Evolutionary conservation across 2,329 filamentous ascomycete genomes (phyloP).

Genomic region (Arthrocladium fulminans): DNA sequence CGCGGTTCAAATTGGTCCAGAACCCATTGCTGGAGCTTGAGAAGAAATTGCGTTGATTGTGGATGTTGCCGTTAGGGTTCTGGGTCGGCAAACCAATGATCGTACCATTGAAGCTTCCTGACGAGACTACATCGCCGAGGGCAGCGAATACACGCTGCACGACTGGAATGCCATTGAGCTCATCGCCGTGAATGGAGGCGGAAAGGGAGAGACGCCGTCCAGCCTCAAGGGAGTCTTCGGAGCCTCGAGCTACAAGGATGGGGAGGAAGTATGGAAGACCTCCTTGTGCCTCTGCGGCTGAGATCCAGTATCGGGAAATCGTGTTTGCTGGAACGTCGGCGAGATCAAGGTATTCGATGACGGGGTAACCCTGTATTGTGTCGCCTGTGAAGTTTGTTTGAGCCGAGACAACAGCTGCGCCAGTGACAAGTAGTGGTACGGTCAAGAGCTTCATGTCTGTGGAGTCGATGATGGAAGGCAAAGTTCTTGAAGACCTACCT

Average conservation of each 20-base stretch:
- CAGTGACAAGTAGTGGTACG: background rate
- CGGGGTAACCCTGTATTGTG: constrained; percentile 7
- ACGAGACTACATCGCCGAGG: constrained; percentile 3
- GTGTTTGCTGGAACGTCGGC: constrained; percentile 9
- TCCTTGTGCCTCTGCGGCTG: constrained; percentile 6
- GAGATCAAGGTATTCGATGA: constrained; percentile 10
- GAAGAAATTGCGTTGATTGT: constrained; percentile 9
- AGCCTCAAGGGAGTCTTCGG: constrained; percentile 3
- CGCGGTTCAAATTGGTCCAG: constrained; percentile 8
- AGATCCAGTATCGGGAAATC: constrained; percentile 9
- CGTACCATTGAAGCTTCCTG: constrained; percentile 4
- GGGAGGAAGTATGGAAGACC: constrained; percentile 11
- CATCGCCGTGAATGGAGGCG: constrained; percentile 10
- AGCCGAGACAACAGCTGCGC: background rate
- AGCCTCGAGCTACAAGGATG: constrained; percentile 9
- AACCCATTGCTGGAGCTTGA: constrained; percentile 5
- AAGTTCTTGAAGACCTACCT: no score
- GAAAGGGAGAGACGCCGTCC: constrained; percentile 9
- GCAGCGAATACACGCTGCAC: constrained; percentile 8
- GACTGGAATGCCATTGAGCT: constrained; percentile 11
- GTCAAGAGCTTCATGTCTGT: background rate
- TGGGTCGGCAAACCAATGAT: constrained; percentile 1
- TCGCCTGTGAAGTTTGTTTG: constrained; percentile 10
- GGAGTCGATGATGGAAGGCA: no score
- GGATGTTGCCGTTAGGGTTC: constrained; percentile 8